Evolutionary conservation across 1,139 yeast genomes (phyloP).

Genomic region (Candida buenavistaensis): DNA sequence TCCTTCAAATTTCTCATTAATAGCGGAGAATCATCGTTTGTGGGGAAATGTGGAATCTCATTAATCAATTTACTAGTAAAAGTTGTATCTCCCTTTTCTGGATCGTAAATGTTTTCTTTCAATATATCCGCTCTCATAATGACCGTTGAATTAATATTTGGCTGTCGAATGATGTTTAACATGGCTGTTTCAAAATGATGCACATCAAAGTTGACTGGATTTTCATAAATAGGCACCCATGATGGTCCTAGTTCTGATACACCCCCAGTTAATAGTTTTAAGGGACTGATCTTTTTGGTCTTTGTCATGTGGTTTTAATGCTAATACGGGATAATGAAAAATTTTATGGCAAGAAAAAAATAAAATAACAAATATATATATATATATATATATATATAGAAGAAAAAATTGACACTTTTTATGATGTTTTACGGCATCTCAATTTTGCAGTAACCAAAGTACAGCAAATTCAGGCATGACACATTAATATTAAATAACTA

Average conservation of each 20-base stretch:
- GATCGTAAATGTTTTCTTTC: conserved; percentile 49
- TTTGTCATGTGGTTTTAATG: too few species aligned
- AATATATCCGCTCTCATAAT: conserved; percentile 86
- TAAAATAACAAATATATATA: too few species aligned
- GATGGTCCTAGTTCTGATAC: conserved; percentile 56
- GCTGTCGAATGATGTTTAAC: conserved; percentile 78
- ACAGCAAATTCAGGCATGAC: too few species aligned
- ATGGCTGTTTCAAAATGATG: conserved; percentile 73
- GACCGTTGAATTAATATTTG: conserved; percentile 90
- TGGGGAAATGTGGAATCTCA: conserved; percentile 34
- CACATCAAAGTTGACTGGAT: conserved; percentile 43
- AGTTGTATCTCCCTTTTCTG: conserved; percentile 33
- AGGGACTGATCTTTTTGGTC: too few species aligned
- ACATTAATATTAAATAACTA: too few species aligned
- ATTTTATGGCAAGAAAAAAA: too few species aligned
- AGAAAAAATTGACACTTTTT: too few species aligned
- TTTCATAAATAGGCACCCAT: conserved; percentile 63
- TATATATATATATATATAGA: too few species aligned
- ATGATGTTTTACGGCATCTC: too few species aligned
- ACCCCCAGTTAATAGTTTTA: background rate
- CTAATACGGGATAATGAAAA: too few species aligned
- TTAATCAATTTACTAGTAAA: conserved; percentile 34
- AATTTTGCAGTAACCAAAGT: too few species aligned
- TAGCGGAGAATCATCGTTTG: conserved; percentile 31
- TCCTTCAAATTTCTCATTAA: conserved; percentile 57